A percentile compares a stretch with the other conserved stretches of the same genome.
phyloP scores from a whole-genome alignment of 1,284 basidiomycete genomes.

The Heimioporus punctisporus region DNA sequence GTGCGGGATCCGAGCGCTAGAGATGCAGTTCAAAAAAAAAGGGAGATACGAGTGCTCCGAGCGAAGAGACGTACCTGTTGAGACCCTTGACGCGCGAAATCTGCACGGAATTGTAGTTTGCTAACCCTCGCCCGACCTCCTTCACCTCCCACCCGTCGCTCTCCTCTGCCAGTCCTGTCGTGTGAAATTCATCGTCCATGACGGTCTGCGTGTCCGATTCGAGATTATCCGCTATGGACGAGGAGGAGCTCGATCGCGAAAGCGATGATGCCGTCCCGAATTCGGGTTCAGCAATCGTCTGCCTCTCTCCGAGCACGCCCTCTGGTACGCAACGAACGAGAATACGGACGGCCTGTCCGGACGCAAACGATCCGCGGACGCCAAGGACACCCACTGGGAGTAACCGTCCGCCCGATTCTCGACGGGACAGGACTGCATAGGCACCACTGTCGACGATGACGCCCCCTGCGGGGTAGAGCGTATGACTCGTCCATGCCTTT shows the following conservation, averaged over 20 bases:
- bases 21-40: background rate
- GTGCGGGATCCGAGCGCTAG: constrained; percentile 80
- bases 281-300: no score
- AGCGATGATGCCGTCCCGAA: constrained; percentile 37
- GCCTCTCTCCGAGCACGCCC: constrained; percentile 20
- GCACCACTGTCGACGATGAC: constrained; percentile 93
- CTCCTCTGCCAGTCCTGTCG: constrained; percentile 31
- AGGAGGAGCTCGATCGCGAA: constrained; percentile 38
- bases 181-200: constrained; percentile 31
- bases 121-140: constrained; percentile 93
- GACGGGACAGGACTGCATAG: constrained; percentile 79
- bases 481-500: constrained; percentile 96
- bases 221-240: constrained; percentile 36
- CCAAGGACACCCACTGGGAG: constrained; percentile 91
- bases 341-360: constrained; percentile 92
- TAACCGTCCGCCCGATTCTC: constrained; percentile 89
- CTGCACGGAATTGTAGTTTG: constrained; percentile 96
- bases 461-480: constrained; percentile 85
- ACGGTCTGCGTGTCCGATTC: constrained; percentile 24
- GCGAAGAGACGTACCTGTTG: constrained; percentile 67
- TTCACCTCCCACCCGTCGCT: constrained; percentile 74
- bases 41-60: background rate
- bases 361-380: constrained; percentile 89
- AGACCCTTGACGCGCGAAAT: constrained; percentile 89
- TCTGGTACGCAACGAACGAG: constrained; percentile 54